Percentiles rank a stretch among this genome's conserved stretches.
phyloP scores from a whole-genome alignment of 768 basidiomycete species.

The Mrakia frigida region DNA sequence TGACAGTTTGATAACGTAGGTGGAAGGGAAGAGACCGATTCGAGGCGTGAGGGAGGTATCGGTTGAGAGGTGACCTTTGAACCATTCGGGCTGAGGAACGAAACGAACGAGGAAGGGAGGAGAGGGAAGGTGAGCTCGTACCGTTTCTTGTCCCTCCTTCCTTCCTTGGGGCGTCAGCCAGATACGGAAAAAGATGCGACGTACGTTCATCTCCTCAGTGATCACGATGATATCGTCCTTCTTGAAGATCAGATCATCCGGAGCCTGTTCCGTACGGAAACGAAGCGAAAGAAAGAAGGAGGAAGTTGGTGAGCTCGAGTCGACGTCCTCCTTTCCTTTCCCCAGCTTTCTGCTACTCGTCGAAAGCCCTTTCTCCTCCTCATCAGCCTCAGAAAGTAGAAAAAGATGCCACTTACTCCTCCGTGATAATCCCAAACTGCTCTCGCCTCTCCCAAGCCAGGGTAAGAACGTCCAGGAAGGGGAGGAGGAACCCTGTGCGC shows the following conservation, averaged over 20 bases:
- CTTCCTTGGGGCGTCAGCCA: background rate
- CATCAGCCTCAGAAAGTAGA: background rate
- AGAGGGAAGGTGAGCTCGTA: background rate
- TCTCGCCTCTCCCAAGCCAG: constrained; percentile 8
- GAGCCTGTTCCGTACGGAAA: background rate
- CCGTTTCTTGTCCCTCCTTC: background rate
- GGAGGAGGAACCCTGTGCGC: constrained; percentile 1
- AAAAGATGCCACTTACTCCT: background rate
- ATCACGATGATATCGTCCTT: constrained; percentile 26
- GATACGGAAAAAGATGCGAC: background rate
- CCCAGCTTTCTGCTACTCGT: too few species aligned
- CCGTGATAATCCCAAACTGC: constrained; percentile 19
- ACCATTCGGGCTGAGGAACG: constrained; percentile 18
- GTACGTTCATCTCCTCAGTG: constrained; percentile 23
- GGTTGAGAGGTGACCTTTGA: constrained; percentile 14
- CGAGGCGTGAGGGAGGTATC: constrained; percentile 2
- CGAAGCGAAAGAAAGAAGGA: background rate
- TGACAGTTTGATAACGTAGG: constrained; percentile 22
- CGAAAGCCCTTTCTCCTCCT: too few species aligned
- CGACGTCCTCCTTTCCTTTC: background rate
- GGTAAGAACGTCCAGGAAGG: background rate
- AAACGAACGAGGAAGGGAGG: too few species aligned
- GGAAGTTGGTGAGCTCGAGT: constrained; percentile 4
- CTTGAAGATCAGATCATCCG: constrained; percentile 21
- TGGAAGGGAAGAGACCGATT: constrained; percentile 25